These are phyloP conservation scores for Leccinum proliferum DNA, from an alignment of 1,284 basidiomycete genomes.

Conservation along the genomic window DNA sequence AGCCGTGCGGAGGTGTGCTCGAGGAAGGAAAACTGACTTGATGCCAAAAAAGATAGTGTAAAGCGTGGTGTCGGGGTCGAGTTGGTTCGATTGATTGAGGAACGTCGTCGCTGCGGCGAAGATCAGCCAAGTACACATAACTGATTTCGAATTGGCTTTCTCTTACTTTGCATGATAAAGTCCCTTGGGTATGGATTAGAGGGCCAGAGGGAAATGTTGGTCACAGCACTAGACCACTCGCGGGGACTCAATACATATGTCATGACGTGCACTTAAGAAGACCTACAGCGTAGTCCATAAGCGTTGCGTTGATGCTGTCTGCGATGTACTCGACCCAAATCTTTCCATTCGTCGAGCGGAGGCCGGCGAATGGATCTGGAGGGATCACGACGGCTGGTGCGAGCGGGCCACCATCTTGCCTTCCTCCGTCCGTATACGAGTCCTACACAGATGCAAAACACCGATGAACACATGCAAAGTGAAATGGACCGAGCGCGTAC, in stretches of 20 bases:
- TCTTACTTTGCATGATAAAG: slow-evolving; percentile 32
- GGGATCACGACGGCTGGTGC: slow-evolving; percentile 28
- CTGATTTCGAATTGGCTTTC: no score
- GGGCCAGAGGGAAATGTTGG: slow-evolving; percentile 32
- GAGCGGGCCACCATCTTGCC: slow-evolving; percentile 31
- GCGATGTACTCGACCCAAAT: slow-evolving; percentile 31
- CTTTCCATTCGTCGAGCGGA: slow-evolving; percentile 32
- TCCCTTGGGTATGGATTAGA: slow-evolving; percentile 31
- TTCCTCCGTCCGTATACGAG: slow-evolving; percentile 32
- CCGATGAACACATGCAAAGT: neutral
- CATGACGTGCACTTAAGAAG: neutral
- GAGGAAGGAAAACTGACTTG: slow-evolving; percentile 23
- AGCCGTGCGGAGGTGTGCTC: slow-evolving; percentile 5
- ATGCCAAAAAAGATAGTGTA: slow-evolving; percentile 36
- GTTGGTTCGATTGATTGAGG: slow-evolving; percentile 20
- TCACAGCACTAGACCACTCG: slow-evolving; percentile 33
- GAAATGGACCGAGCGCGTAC: slow-evolving; percentile 6
- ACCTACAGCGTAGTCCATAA: slow-evolving; percentile 25
- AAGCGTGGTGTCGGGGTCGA: slow-evolving; percentile 27
- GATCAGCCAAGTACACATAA: neutral
- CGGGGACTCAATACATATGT: neutral
- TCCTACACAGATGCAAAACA: slow-evolving; percentile 15
- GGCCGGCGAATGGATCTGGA: slow-evolving; percentile 30
- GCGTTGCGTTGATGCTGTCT: slow-evolving; percentile 17
- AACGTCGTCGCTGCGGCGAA: slow-evolving; percentile 20